Percentiles rank a stretch among this genome's conserved stretches.
phyloP scores from a whole-genome alignment of 352 stramenopile genomes.

The Pythium aquatile region DNA sequence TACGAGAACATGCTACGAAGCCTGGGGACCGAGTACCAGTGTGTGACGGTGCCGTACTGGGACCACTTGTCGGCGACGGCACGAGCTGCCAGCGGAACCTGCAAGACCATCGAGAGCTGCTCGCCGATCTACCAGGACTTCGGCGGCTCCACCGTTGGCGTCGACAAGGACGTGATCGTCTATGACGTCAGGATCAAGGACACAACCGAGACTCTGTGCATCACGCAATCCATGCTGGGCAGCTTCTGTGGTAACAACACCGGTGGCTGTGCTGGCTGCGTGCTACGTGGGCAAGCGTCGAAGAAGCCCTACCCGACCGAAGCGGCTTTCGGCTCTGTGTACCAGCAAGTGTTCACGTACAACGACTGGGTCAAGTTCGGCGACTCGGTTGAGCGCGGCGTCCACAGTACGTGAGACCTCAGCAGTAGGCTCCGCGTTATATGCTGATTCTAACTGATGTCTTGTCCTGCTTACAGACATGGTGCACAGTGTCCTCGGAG shows the following conservation, averaged over 20 bases:
- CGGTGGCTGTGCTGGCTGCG: constrained; percentile 13
- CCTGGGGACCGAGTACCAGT: constrained; percentile 21
- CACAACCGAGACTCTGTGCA: constrained; percentile 8
- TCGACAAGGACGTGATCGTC: constrained; percentile 8
- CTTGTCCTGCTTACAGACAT: constrained; percentile 8
- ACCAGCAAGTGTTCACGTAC: constrained; percentile 28
- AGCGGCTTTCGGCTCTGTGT: constrained; percentile 22
- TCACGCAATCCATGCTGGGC: constrained; percentile 11
- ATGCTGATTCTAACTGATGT: too few relatives aligned
- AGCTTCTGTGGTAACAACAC: constrained; percentile 28
- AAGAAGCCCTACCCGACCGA: constrained; percentile 11
- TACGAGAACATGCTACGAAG: constrained; percentile 35
- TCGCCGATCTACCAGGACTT: constrained; percentile 27
- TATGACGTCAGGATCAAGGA: constrained; percentile 10
- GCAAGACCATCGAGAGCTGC: constrained; percentile 26
- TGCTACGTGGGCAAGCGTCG: constrained; percentile 10
- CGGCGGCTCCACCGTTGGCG: constrained; percentile 17
- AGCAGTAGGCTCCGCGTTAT: too few relatives aligned
- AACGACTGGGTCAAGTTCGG: constrained; percentile 12
- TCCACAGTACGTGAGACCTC: constrained; percentile 25
- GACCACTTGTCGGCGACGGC: constrained; percentile 24
- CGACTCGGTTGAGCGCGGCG: constrained; percentile 16
- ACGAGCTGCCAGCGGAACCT: not conserved
- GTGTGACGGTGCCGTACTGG: constrained; percentile 30
- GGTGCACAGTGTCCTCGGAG: constrained; percentile 20